These are phyloP conservation scores for Syzygium malaccense DNA, from an alignment of 441 rosid species.

Conservation along the genomic window DNA sequence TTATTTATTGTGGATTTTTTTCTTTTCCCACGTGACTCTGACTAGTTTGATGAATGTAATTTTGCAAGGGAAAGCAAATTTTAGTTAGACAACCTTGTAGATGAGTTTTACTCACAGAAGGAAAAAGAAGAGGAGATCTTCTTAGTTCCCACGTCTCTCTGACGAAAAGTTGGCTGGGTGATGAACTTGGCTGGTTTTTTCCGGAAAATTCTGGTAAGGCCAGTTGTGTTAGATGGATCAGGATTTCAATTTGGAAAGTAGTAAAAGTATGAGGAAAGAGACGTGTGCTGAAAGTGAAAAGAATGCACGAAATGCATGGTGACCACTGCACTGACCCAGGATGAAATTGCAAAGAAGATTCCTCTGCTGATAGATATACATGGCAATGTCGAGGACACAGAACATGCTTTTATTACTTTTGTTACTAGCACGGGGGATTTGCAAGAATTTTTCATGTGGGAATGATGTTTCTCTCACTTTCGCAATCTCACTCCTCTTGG, in stretches of 20 bases:
- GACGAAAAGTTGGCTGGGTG: neutral
- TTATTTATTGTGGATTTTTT: neutral
- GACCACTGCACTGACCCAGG: neutral
- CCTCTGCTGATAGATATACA: neutral
- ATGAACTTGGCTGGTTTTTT: neutral
- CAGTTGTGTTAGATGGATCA: neutral
- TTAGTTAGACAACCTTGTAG: neutral
- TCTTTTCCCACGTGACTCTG: neutral
- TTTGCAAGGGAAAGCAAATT: neutral
- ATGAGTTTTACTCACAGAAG: neutral
- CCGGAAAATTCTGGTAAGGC: neutral
- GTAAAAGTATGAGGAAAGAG: neutral
- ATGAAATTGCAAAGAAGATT: constrained; percentile 3
- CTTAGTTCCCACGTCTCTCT: neutral
- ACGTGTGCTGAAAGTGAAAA: neutral
- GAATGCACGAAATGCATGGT: neutral
- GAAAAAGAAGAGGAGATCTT: neutral
- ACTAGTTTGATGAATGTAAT: no score
- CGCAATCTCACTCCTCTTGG: neutral
- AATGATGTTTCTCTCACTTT: neutral
- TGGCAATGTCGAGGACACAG: neutral
- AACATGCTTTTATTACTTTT: neutral
- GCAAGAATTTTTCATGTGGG: neutral
- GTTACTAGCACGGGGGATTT: neutral
- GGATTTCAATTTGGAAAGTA: constrained; percentile 4